These are phyloP conservation scores for Coleophoma eucalyptorum DNA, from an alignment of 2,329 filamentous ascomycete genomes.

Conservation along the genomic window DNA sequence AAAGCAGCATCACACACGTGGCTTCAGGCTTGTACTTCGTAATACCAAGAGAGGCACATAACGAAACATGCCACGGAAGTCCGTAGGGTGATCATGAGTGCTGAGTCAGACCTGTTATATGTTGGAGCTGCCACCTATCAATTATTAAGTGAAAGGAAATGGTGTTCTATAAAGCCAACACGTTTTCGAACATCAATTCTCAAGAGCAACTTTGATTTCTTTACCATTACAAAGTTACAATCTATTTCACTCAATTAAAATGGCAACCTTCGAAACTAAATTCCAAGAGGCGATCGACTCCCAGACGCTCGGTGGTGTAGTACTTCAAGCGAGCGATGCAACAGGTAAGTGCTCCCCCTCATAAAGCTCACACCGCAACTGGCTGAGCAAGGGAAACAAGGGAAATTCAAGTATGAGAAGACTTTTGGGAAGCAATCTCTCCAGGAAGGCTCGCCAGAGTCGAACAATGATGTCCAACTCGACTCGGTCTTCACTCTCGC, in stretches of 20 bases:
- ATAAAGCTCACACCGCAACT: background rate
- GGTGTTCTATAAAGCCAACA: too few species aligned
- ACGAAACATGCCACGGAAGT: too few species aligned
- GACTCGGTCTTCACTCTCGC: constrained; percentile 45
- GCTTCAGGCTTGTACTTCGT: too few species aligned
- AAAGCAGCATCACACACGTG: too few species aligned
- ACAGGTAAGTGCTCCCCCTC: constrained; percentile 8
- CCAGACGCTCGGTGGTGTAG: constrained; percentile 14
- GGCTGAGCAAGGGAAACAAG: constrained; percentile 15
- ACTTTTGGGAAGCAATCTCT: constrained; percentile 31
- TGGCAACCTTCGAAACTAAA: constrained; percentile 7
- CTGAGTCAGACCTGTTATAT: too few species aligned
- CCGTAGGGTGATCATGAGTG: too few species aligned
- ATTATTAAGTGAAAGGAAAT: too few species aligned
- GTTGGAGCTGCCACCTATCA: too few species aligned
- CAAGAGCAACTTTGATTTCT: too few species aligned
- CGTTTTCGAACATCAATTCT: too few species aligned
- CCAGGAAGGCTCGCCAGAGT: constrained; percentile 50
- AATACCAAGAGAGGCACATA: too few species aligned
- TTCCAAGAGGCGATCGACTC: constrained; percentile 10
- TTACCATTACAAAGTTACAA: too few species aligned
- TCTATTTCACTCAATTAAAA: background rate
- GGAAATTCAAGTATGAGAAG: constrained; percentile 30
- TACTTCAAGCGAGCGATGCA: constrained; percentile 12
- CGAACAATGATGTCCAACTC: constrained; percentile 29